Evolutionary conservation across 2,329 filamentous ascomycete species (phyloP), one percentile per base, ranked within the genome.

Genomic region (Botrytis aclada): DNA sequence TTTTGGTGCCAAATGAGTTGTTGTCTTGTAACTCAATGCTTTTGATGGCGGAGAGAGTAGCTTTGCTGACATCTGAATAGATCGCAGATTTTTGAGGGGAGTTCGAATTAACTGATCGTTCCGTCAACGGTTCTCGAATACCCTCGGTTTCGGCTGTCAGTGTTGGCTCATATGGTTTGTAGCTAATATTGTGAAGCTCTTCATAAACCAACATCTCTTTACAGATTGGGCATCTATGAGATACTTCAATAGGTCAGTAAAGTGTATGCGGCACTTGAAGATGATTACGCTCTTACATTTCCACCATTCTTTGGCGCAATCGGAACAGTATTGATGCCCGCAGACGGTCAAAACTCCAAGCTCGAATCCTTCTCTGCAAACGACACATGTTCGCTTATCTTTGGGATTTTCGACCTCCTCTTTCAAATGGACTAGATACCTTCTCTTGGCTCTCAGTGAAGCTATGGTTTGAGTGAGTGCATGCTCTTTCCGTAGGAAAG

Each of bases 301-400:
- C 84, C 92, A 93, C 96, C 96, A 98, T 20, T 89, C 77, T 54
- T 86, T 85, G 77, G 98, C 91, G 81, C 96, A 98, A 41, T 93
- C 92, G 78, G 93, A 94, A 84, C 95, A 98, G 80, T 94, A 98
- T 76, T 94, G 89, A 80, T 99, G 96, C 0, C 95, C 95, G 80
- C 96, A 98, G 1, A 94, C 88, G 0, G 95, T 98, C 74, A 95
- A 85, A 70, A 92, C 89, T 70, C 95, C 95, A n/a, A 89, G 84
- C 73, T 92, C 90, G 78, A 98, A 97, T 0, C 85, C 80, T 18
- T 88, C 87, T 79, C 93, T 91, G 80, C 96, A 99, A 77, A 99
- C 98, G 72, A 97, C 88, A 80, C 96, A 99, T 69, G 92, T 89
- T 43, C 89, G 88, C 10, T 89, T 85, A 73, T 90, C 88, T 65